Evolutionary conservation across 495 filamentous ascomycete species (phyloP).

Genomic region (Ramalina intermedia): DNA sequence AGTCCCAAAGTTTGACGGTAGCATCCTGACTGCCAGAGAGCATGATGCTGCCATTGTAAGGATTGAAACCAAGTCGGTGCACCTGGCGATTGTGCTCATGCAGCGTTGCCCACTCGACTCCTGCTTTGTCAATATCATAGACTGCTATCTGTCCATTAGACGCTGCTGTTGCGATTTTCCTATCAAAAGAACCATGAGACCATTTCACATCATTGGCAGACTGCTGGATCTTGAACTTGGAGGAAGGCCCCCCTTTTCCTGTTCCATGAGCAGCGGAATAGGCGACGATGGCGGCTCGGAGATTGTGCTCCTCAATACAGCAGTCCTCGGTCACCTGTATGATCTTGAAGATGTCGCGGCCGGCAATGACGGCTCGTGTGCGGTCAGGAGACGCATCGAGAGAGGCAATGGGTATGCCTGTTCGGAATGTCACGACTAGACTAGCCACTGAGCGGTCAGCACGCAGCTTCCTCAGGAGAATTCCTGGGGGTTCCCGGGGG

Average conservation of each 20-base stretch:
- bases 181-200: conserved; percentile 51
- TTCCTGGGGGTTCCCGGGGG: not conserved
- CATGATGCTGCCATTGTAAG: conserved; percentile 58
- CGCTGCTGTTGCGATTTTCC: conserved; percentile 68
- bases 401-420: conserved; percentile 55
- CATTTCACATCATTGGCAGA: conserved; percentile 74
- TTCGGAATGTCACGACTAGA: conserved; percentile 31
- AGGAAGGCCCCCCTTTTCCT: conserved; percentile 30
- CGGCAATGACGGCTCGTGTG: conserved; percentile 65
- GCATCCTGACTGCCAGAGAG: conserved; percentile 89
- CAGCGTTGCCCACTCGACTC: conserved; percentile 59
- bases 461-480: not conserved
- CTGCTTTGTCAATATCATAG: conserved; percentile 65
- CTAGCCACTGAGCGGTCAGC: not conserved
- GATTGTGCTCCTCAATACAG: conserved; percentile 64
- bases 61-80: conserved; percentile 82
- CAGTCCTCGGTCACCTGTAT: conserved; percentile 54
- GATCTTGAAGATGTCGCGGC: conserved; percentile 73
- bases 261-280: conserved; percentile 46
- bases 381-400: conserved; percentile 67
- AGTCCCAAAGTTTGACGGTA: conserved; percentile 70
- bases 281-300: conserved; percentile 59
- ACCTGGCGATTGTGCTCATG: conserved; percentile 87
- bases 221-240: conserved; percentile 50
- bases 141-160: conserved; percentile 75